These are phyloP conservation scores for Rhodotorula paludigena DNA, from an alignment of 768 basidiomycete genomes.

Conservation along the genomic window DNA sequence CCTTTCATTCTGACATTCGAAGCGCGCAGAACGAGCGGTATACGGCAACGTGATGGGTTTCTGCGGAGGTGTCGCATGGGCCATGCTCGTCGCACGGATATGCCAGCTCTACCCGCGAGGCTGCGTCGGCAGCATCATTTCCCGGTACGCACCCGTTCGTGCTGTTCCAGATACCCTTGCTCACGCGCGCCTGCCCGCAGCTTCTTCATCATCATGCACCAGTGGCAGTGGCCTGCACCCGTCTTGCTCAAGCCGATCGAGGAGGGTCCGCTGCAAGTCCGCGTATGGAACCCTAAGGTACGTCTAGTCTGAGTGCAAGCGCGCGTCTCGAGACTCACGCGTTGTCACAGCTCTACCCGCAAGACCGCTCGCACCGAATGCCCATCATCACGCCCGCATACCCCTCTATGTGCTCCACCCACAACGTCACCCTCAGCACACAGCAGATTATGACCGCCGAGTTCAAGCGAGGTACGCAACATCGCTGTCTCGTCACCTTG, in stretches of 20 bases:
- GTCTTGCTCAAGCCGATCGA: conserved; percentile 96
- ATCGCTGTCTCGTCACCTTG: not conserved
- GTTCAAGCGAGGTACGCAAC: conserved; percentile 73
- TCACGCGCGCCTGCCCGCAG: not conserved
- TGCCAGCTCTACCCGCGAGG: conserved; percentile 97
- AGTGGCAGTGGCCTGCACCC: conserved; percentile 98
- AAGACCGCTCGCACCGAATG: conserved; percentile 93
- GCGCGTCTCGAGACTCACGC: not conserved
- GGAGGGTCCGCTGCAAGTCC: conserved; percentile 83
- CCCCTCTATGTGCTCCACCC: conserved; percentile 97
- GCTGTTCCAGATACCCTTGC: too few relatives aligned
- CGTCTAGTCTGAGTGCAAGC: conserved; percentile 9
- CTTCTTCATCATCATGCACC: conserved; percentile 97
- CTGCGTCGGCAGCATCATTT: conserved; percentile 88
- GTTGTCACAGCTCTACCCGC: conserved; percentile 67
- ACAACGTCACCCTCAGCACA: conserved; percentile 92
- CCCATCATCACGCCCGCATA: conserved; percentile 99
- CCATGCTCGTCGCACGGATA: conserved; percentile 96
- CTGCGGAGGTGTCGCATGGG: conserved; percentile 97
- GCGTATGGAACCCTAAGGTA: conserved; percentile 97
- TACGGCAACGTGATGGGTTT: conserved; percentile 98
- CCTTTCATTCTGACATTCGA: not conserved
- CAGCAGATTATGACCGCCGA: conserved; percentile 95
- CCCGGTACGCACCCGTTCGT: conserved; percentile 51
- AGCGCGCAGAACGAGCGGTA: conserved; percentile 74